Evolutionary conservation across 2,329 filamentous ascomycete genomes (phyloP), one percentile per base, ranked within the genome.

Genomic region (Cladosporium sp.): DNA sequence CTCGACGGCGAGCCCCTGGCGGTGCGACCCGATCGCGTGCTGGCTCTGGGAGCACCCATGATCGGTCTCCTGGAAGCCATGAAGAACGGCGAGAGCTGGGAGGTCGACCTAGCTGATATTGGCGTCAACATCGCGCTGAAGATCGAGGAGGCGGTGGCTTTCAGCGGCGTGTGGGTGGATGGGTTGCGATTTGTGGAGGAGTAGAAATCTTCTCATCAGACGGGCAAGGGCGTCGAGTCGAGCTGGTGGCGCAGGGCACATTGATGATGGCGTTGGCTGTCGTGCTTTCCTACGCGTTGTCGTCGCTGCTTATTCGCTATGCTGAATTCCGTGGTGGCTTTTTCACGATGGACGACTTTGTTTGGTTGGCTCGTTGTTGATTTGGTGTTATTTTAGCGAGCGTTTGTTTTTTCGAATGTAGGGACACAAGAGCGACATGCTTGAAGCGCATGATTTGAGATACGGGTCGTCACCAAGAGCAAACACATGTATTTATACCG

Each of bases 21-120:
- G 70, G 87, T 97, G 59, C 88, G 91, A 67, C 89, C 93, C 0
- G 90, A 92, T 64, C 92, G 91, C 67, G 89, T 98, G 28, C 89
- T 97, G 3, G 89, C 91, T 33, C 87, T 98, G 63, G 94, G 92
- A 1, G 93, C 92, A 1, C 94, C 95, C 0, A 93, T 97, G 74
- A 88, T 88, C 2, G 95, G 95, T 0, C 80, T 98, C 1, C 79
- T 97, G 7, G 91, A 91, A 72, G 91, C 91, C 0, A 83, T 97
- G 69, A 85, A 87, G 26, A 84, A 85, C 6, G 86, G 84, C 0
- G 83, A 86, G 56, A 80, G 80, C 66, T 97, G 93, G 93, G 87
- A 89, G 62, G 81, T 98, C 1, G 91, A 88, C 74, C 86, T 98
- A 14, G 92, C 89, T 2, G 95, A 99, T 76, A 89, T 97, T 69